These are phyloP conservation scores for Ceratocystis colombiana DNA, from an alignment of 2,329 filamentous ascomycete genomes.

Conservation along the genomic window DNA sequence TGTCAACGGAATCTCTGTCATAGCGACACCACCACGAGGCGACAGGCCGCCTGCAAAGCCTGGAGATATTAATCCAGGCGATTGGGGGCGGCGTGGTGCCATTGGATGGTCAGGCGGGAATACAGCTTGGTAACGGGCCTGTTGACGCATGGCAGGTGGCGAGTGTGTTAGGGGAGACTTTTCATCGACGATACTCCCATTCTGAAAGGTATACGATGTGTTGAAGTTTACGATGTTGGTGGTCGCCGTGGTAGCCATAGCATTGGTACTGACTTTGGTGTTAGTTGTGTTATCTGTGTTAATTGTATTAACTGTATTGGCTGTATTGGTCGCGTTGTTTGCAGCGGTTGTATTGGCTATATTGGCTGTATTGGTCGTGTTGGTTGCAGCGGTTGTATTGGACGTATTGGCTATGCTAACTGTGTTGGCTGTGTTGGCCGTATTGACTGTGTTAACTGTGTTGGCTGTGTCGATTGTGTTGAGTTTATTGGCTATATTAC, in stretches of 20 bases:
- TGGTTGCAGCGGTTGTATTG: background rate
- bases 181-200: background rate
- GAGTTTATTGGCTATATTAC: background rate
- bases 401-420: background rate
- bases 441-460: background rate
- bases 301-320: background rate
- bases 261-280: background rate
- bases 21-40: constrained; percentile 49
- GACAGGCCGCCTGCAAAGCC: constrained; percentile 53
- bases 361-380: constrained; percentile 8
- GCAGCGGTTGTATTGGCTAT: no score
- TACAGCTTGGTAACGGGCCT: constrained; percentile 46
- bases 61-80: constrained; percentile 53
- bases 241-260: constrained; percentile 21
- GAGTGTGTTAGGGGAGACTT: constrained; percentile 47
- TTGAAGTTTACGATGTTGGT: background rate
- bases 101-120: constrained; percentile 45
- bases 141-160: constrained; percentile 35
- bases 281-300: background rate
- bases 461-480: background rate
- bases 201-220: background rate
- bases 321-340: constrained; percentile 3
- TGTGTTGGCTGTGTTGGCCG: background rate
- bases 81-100: constrained; percentile 41
- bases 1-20: constrained; percentile 50